Base-by-base conservation (phyloP, 805 yeast genomes). In the Wickerhamiella alocasiicola region DNA sequence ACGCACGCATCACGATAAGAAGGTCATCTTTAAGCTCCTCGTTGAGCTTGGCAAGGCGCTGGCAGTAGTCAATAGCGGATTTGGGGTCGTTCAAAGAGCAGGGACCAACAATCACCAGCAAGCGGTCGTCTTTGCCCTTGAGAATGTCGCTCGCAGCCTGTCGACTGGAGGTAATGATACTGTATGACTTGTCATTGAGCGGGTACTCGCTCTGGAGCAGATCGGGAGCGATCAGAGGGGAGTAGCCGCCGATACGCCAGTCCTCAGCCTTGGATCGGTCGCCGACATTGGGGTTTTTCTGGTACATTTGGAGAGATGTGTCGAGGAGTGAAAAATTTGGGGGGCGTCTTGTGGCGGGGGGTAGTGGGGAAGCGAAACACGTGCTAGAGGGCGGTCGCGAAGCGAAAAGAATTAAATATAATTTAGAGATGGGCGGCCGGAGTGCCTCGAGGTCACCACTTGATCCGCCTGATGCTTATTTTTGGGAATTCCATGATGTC, bases 161-260 rank as follows among this genome's bases (percentile, higher is more conserved):
- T 64, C 97, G 75, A 36, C 91, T 95, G 36, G 70, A 63, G 31
- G 81, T 58, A 45, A 88, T 83, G 41, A 68, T 78, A 42, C 72
- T 64, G 50, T 72, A 72, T 41, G 80, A 72, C 36, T 63, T 61
- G 39, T 67, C 70, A 26, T 79, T 66, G 35, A 84, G 71, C 31
- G 83, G 88, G 57, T 69, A 69, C 61, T 88, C 95, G 50, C 79
- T 81, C 63, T 87, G 95, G 30, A 88, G 71, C 43, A 87, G 70
- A 56, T 83, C 95, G 20, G 98, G 97, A 9, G 97, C 82, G n/a
- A 93, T 80, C 48, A 88, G 69, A 17, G 97, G 97, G 56, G 85
- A 88, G 71, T 88, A 88, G 30, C 96, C 97, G 31, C 72, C 66
- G 52, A 81, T 51, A n/a, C 56, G 49, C 52, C 55, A 49, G 33